Evolutionary conservation across 2,329 filamentous ascomycete genomes (phyloP).

Genomic region (Rosellinia necatrix): DNA sequence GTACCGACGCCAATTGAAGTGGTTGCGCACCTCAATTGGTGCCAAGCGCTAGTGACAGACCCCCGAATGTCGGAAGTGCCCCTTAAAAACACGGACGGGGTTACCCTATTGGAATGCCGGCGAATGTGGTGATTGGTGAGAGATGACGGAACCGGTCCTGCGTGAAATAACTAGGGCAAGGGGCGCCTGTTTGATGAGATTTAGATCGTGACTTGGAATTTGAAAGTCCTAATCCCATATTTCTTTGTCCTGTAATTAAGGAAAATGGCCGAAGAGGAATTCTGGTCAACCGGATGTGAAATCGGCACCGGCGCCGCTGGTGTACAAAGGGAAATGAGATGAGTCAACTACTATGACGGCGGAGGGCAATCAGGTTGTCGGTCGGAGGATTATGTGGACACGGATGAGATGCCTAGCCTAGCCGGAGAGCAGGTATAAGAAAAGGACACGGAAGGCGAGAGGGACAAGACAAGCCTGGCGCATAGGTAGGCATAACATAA

Average conservation of each 20-base stretch:
- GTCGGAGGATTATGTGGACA: constrained; percentile 31
- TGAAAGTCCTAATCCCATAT: constrained; percentile 6
- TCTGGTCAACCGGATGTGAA: constrained; percentile 7
- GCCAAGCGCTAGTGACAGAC: constrained; percentile 26
- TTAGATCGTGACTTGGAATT: constrained; percentile 6
- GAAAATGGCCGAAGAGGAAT: not conserved
- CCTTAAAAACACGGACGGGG: constrained; percentile 35
- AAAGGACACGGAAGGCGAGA: not conserved
- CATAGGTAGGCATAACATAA: not conserved
- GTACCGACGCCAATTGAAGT: constrained; percentile 31
- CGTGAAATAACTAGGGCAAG: constrained; percentile 5
- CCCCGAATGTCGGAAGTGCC: constrained; percentile 36
- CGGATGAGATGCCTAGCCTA: constrained; percentile 3
- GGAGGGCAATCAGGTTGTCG: constrained; percentile 30
- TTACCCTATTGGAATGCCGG: constrained; percentile 22
- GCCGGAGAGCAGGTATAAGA: not conserved
- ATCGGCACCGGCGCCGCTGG: constrained; percentile 15
- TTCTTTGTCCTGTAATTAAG: constrained; percentile 15
- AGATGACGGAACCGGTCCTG: constrained; percentile 13
- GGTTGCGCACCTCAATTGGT: constrained; percentile 24
- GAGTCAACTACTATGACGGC: constrained; percentile 24
- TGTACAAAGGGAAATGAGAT: constrained; percentile 30
- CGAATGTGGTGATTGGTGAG: constrained; percentile 34
- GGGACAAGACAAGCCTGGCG: constrained; percentile 2
- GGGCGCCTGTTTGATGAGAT: constrained; percentile 17